Evolutionary conservation across 2,329 filamentous ascomycete species (phyloP).

Genomic region (Diaporthe vexans): DNA sequence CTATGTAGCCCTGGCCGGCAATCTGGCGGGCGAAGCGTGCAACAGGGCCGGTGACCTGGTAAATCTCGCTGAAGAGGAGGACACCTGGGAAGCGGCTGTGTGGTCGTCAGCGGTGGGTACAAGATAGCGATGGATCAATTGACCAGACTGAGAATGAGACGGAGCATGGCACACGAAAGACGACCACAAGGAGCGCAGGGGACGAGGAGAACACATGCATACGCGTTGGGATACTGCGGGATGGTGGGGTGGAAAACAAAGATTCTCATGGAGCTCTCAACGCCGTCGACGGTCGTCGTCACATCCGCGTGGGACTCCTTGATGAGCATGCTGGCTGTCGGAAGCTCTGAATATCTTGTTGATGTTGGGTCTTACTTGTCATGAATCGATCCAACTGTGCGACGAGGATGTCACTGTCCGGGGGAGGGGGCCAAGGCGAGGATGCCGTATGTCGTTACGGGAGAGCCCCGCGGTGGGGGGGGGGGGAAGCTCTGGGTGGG

Average conservation of each 20-base stretch:
- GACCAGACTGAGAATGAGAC: background rate
- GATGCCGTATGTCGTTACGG: background rate
- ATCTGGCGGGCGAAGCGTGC: constrained; percentile 92
- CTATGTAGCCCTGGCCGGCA: constrained; percentile 92
- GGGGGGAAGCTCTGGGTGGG: background rate
- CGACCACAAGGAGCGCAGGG: background rate
- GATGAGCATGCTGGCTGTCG: constrained; percentile 62
- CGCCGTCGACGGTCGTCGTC: constrained; percentile 64
- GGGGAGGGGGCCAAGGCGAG: background rate
- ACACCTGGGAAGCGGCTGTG: constrained; percentile 84
- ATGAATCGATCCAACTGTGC: background rate
- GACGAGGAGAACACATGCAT: constrained; percentile 51
- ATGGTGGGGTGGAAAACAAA: constrained; percentile 91
- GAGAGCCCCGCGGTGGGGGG: constrained; percentile 23
- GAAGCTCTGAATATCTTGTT: background rate
- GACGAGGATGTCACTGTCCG: no score
- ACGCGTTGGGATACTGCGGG: constrained; percentile 88
- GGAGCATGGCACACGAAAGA: background rate
- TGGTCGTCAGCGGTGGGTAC: constrained; percentile 1
- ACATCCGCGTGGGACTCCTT: constrained; percentile 68
- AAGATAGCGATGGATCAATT: background rate
- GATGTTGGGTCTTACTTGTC: background rate
- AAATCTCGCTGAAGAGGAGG: constrained; percentile 89
- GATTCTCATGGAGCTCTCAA: constrained; percentile 72
- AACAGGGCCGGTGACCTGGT: constrained; percentile 87